Conservation (phyloP, 345 rosid genomes). For the Corymbia maculata region DNA sequence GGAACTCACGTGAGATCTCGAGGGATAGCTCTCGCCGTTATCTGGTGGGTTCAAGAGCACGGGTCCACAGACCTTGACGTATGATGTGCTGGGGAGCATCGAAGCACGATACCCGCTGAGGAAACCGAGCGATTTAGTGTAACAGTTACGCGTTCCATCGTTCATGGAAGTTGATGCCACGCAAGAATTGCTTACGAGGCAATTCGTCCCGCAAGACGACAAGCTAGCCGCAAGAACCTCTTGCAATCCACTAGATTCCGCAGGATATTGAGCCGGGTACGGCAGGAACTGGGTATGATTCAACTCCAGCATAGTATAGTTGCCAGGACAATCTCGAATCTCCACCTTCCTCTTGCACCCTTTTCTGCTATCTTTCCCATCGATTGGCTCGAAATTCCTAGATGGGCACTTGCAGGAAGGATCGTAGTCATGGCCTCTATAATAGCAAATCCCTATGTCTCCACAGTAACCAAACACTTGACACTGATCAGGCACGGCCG, state of each 20-base stretch:
- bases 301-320: slow-evolving; percentile 38
- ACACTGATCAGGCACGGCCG: slow-evolving; percentile 58
- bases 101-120: slow-evolving; percentile 46
- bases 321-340: slow-evolving; percentile 39
- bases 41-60: slow-evolving; percentile 17
- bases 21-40: not conserved
- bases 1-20: slow-evolving; percentile 16
- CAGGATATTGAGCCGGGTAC: not conserved
- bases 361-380: slow-evolving; percentile 29
- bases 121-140: slow-evolving; percentile 20
- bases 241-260: slow-evolving; percentile 19
- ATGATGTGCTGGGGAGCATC: slow-evolving; percentile 49
- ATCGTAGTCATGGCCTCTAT: slow-evolving; percentile 10
- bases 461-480: slow-evolving; percentile 61
- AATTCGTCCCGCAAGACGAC: slow-evolving; percentile 46
- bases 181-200: slow-evolving; percentile 35
- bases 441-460: slow-evolving; percentile 50
- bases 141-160: slow-evolving; percentile 57
- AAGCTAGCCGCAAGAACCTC: slow-evolving; percentile 33
- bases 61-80: slow-evolving; percentile 53
- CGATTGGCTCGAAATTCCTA: slow-evolving; percentile 44
- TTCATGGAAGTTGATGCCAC: slow-evolving; percentile 42
- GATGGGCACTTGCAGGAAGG: slow-evolving; percentile 61
- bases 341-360: slow-evolving; percentile 58
- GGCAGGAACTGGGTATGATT: slow-evolving; percentile 44